phyloP scores from a whole-genome alignment of 2,329 filamentous ascomycete species.

The Diatrype stigma region DNA sequence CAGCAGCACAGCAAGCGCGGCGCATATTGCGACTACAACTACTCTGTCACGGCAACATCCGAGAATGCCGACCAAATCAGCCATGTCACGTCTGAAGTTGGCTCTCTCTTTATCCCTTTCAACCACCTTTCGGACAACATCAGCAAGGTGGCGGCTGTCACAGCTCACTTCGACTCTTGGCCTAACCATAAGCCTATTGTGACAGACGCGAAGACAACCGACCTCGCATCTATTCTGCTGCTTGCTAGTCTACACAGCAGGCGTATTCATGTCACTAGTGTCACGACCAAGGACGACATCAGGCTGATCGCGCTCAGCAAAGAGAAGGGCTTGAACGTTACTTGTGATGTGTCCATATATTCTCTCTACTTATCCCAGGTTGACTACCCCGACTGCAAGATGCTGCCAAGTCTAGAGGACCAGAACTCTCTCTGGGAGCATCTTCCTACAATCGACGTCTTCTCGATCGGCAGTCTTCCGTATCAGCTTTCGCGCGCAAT shows the following conservation, averaged over 20 bases:
- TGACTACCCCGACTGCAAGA: conserved; percentile 63
- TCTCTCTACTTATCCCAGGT: conserved; percentile 69
- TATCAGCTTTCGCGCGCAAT: conserved; percentile 65
- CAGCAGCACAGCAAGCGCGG: conserved; percentile 66
- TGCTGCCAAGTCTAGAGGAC: conserved; percentile 63
- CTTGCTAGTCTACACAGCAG: conserved; percentile 74
- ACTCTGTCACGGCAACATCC: conserved; percentile 71
- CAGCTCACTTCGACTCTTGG: conserved; percentile 75
- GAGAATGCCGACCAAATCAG: conserved; percentile 72
- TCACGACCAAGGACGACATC: conserved; percentile 79
- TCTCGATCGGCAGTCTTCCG: conserved; percentile 73
- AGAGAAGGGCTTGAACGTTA: conserved; percentile 75
- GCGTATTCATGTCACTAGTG: conserved; percentile 74
- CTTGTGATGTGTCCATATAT: conserved; percentile 79
- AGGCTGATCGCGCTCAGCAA: conserved; percentile 73
- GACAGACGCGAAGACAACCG: conserved; percentile 75
- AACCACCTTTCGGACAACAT: conserved; percentile 79
- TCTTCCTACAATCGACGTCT: conserved; percentile 69
- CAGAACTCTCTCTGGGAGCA: conserved; percentile 73
- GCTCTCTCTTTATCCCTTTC: conserved; percentile 78
- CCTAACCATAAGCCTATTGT: conserved; percentile 74
- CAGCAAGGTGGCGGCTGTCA: conserved; percentile 76
- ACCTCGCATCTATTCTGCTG: conserved; percentile 74
- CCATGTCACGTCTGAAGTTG: conserved; percentile 67
- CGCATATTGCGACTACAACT: conserved; percentile 74